Evolutionary conservation across 164 flowering plant species (phyloP), one percentile per base, ranked within the genome.

Genomic region (Santalum album): DNA sequence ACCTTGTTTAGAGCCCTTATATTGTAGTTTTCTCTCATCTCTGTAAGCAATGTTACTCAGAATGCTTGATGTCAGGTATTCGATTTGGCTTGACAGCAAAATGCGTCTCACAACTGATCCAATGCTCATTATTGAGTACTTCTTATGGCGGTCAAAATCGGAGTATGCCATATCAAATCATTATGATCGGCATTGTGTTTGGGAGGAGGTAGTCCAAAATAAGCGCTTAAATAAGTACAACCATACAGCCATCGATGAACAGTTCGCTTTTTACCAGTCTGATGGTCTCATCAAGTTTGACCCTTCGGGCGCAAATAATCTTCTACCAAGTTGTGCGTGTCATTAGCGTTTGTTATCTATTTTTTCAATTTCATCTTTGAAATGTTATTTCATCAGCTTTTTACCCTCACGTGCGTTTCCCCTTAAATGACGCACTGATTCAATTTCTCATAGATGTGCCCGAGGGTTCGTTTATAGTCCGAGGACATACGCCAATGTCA

Each of bases 401-500:
- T 0, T 15, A 0, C 46, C n/a, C n/a, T n/a, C n/a, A n/a, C n/a
- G n/a, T n/a, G n/a, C n/a, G 52, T 24, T 49, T 40, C 44, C 9
- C 26, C 35, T 26, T 46, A 32, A 9, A 0, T 24, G 25, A 11
- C 21, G 14, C 49, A 51, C 35, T 54, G 24, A 54, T 38, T n/a
- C n/a, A n/a, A n/a, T n/a, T 25, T 35, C 29, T 26, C 49, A 6
- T 60, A 94, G 99, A 94, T 82, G 99, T 94, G 19, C 99, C 99
- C 32, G 99, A 94, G 73, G 99, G 99, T 1, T 94, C 96, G 49
- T 76, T 94, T 59, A 94, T 94, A 59, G 77, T 90, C 32, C 77
- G 99, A 66, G 99, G 86, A 1, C 99, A 94, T 65, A 87, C 96
- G 3, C 97, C 99, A 16, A 94, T 94, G 96, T 87, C 97, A 60